Evolutionary conservation across 108 stramenopile species (phyloP), one percentile per base, ranked within the genome.

Genomic region (Epipyxis sp.): DNA sequence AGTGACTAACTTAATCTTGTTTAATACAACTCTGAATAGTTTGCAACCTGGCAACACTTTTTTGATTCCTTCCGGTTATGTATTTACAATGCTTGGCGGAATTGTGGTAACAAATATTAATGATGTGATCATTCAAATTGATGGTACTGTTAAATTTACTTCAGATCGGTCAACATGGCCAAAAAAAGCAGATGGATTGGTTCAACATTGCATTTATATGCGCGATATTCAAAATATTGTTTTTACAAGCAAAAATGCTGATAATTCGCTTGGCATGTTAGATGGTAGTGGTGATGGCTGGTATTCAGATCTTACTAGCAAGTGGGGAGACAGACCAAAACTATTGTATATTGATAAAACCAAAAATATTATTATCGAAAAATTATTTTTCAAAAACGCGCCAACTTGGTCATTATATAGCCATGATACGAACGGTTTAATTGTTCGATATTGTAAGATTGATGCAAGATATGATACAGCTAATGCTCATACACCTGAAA

Each of bases 241-340:
- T 3, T 74, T 74, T 42, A 74, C 71, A 13, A 54, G 46, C 46
- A 43, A 37, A 13, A 39, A 39, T 6, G 43, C 16, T 16, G n/a
- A n/a, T n/a, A n/a, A n/a, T n/a, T n/a, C n/a, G n/a, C n/a, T n/a
- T n/a, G 86, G 86, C 35, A 78, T 76, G 20, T 68, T 86, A n/a
- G 77, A 86, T 59, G 86, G 86, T 0, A 54, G 79, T 59, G 86
- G 86, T 6, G 40, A 32, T n/a, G 80, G 80, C 44, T 88, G 82
- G 77, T n/a, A n/a, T n/a, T n/a, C n/a, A n/a, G n/a, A n/a, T n/a
- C n/a, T n/a, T n/a, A n/a, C n/a, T n/a, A n/a, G n/a, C n/a, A n/a
- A n/a, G n/a, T 88, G 88, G 88, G 88, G 88, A 35, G 59, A 79
- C 68, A 59, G 88, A 40, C 88, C 88, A n/a, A 32, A 71, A 10